Conservation (phyloP, 2,329 filamentous ascomycete genomes). For the Claviceps humidiphila region DNA sequence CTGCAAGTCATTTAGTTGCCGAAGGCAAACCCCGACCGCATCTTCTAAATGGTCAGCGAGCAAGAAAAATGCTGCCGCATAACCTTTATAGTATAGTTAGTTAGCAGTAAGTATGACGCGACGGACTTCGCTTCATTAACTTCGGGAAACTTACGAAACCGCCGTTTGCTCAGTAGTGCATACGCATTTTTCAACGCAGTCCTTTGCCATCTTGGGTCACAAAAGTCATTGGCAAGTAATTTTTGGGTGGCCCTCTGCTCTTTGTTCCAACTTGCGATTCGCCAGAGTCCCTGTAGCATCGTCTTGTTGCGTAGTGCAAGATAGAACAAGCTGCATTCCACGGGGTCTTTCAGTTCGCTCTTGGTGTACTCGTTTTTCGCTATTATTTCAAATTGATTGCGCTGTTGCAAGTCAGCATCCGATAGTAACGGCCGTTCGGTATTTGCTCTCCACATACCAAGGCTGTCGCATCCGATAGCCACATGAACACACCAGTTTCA, state of each 20-base stretch:
- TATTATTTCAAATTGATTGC: slow-evolving; percentile 70
- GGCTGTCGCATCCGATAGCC: slow-evolving; percentile 66
- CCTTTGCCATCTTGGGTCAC: slow-evolving; percentile 73
- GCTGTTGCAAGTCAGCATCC: slow-evolving; percentile 14
- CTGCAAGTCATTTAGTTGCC: slow-evolving; percentile 78
- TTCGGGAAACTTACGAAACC: slow-evolving; percentile 51
- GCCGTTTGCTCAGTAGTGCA: slow-evolving; percentile 76
- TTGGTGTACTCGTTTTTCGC: slow-evolving; percentile 90
- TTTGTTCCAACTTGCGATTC: slow-evolving; percentile 79
- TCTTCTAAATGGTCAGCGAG: slow-evolving; percentile 75
- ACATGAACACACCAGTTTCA: slow-evolving; percentile 87
- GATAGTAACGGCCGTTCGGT: neutral
- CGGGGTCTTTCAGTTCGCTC: slow-evolving; percentile 73
- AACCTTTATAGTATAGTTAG: slow-evolving; percentile 40
- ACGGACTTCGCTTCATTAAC: neutral
- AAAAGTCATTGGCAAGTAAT: slow-evolving; percentile 82
- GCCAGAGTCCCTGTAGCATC: slow-evolving; percentile 82
- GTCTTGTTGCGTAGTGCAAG: slow-evolving; percentile 83
- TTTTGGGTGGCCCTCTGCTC: slow-evolving; percentile 73
- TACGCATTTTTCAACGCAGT: slow-evolving; percentile 93
- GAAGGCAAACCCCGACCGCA: slow-evolving; percentile 74
- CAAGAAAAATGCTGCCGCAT: slow-evolving; percentile 91
- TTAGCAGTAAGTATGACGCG: neutral
- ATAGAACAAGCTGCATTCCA: slow-evolving; percentile 86
- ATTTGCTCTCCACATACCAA: slow-evolving; percentile 44